These are phyloP conservation scores for Beauveria bassiana DNA, from an alignment of 2,329 filamentous ascomycete genomes.

Conservation along the genomic window DNA sequence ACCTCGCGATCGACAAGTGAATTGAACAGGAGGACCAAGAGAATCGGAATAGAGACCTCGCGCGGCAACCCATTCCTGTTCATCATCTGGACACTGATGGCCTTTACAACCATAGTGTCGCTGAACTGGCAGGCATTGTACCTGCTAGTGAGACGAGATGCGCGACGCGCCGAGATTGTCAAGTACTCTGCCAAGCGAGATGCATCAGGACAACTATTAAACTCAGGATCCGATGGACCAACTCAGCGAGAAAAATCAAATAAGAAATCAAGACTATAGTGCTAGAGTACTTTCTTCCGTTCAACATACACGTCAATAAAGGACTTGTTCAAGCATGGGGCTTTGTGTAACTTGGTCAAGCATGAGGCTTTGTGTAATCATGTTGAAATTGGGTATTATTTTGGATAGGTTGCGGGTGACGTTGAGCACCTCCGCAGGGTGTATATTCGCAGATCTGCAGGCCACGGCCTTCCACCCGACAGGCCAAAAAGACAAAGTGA, in stretches of 20 bases:
- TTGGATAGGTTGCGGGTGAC: constrained; percentile 2
- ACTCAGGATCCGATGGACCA: neutral
- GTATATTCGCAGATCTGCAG: neutral
- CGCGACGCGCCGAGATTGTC: neutral
- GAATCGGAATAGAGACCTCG: neutral
- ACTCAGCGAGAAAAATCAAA: neutral
- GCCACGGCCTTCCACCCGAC: neutral
- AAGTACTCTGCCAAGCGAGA: neutral
- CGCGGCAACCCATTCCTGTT: neutral
- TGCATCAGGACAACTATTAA: neutral
- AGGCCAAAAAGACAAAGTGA: neutral
- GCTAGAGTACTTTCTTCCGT: neutral
- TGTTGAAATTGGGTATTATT: constrained; percentile 11
- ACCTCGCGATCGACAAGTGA: neutral
- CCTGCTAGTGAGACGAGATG: neutral
- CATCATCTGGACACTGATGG: neutral
- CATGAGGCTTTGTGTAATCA: neutral
- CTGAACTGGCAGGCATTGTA: neutral
- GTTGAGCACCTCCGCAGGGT: constrained; percentile 8
- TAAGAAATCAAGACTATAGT: neutral
- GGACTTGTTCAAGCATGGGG: too few relatives aligned
- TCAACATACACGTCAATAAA: too few relatives aligned
- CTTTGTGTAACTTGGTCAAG: too few relatives aligned
- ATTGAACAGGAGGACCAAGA: neutral
- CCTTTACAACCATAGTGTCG: neutral